Evolutionary conservation across 176 grass and related monocot genomes (phyloP), one percentile per base, ranked within the genome.

Genomic region (Ananas comosus): DNA sequence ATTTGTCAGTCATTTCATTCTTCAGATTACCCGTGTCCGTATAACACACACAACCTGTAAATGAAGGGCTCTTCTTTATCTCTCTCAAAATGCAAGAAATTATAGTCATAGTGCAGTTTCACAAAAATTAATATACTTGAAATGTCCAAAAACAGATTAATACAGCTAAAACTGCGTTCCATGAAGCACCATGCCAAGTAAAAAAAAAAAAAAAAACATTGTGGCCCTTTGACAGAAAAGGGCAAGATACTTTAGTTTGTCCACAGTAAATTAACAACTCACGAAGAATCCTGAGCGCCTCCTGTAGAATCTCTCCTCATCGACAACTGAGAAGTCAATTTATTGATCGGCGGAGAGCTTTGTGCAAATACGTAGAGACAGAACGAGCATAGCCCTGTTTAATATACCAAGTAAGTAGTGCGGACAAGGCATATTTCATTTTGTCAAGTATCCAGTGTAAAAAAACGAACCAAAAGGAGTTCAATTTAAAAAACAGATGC

Each of bases 341-440:
- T 82, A 63, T 82, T 79, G 42, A 96, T 79, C 25, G 84, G 79
- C 51, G 79, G 75, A 17, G 84, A 86, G 70, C 84, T 88, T 66
- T 88, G 86, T 4, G 71, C 89, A 80, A 97, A 78, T 78, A 80
- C 78, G 69, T 90, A 93, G 67, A 97, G 80, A 76, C 76, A 99
- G 81, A 93, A 86, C 67, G 84, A 65, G 72, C 86, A 93, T 1
- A 99, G 67, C 12, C 82, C 94, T 99, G 77, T 50, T 1, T 21
- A 81, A 51, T 19, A 50, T 25, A 11, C 73, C 33, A 48, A 50
- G 73, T 66, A 12, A 12, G 54, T 18, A 21, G 25, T 72, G 25
- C 23, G 51, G 42, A 56, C 51, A 13, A 0, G 9, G 22, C 56
- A 51, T 4, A 49, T 48, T 52, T 47, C 13, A 48, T 16, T 51